Base-by-base conservation (phyloP, 345 rosid genomes). In the Balakata baccata region DNA sequence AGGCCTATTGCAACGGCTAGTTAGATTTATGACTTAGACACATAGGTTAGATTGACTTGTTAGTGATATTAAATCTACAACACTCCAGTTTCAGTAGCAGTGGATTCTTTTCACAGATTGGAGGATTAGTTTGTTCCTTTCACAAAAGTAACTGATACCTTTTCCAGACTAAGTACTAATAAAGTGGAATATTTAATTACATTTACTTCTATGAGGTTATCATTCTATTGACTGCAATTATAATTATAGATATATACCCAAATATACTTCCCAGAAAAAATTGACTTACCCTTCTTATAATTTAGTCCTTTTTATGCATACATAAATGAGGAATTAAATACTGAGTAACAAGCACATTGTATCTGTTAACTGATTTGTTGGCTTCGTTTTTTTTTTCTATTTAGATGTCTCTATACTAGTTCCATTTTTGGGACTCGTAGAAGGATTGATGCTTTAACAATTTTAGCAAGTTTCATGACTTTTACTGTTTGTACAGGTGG, bases 401-500 rank as follows among this genome's bases (percentile, higher is more conserved):
- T 71, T 22, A 43, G 58, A 50, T 43, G 56, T 51, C 68, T 50
- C 72, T 29, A 29, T 69, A 8, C 49, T 47, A 20, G 22, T 51
- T 72, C 72, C 53, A 47, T 25, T 68, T 7, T 60, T 29, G 34
- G 34, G 1, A 29, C 34, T 29, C 34, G 2, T 1, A 2, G 34
- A 29, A 29, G 34, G 34, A 29, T 2, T 29, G 34, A 29, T 29
- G 34, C 2, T 29, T 29, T 2, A 29, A 29, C 34, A 29, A 29
- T 29, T 29, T 29, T 29, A 29, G 34, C 34, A 29, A 29, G 34
- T 29, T 29, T 29, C 34, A 29, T 29, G 34, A 29, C 2, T 29
- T 29, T 29, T 29, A 29, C 34, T 29, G 34, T 76, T 34, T 77
- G 56, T 43, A 25, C 82, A 90, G 99, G 93, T 95, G 66, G 78